Evolutionary conservation across 306 rosid species (phyloP), one percentile per base, ranked within the genome.

Genomic region (Vicia villosa): DNA sequence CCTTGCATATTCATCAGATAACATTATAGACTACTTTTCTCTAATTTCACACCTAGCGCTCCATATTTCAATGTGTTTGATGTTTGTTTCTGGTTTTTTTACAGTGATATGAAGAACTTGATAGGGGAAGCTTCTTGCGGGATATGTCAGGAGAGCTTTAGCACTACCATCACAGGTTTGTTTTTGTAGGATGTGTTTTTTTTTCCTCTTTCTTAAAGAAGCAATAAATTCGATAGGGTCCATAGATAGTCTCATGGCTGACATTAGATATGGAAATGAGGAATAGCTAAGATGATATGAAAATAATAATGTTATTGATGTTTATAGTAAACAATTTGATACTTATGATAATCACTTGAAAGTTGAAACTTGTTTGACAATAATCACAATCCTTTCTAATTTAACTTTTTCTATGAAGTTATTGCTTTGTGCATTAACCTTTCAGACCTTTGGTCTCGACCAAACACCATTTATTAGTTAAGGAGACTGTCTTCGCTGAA

Each of bases 41-140:
- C 59, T 16, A 32, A 78, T 42, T 45, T 55, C 66, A 62, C 12
- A 37, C 8, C 2, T 11, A 52, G 4, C 8, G 17, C 34, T 49
- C 19, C 26, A 69, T 59, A 11, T 34, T 7, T 34, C 14, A 12
- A 24, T 22, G 1, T 0, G 26, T 57, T 43, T 63, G 45, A 16
- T 52, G 40, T 62, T 73, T 21, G 64, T 57, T 36, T 21, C n/a
- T 47, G 61, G 43, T 36, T 77, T 50, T 78, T 76, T 81, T 73
- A 47, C 87, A 93, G 94, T 74, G 98, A 93, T 81, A 86, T 93
- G 96, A 93, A 93, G 86, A 93, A 88, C 84, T 63, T 85, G 84
- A 93, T 90, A 49, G 98, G 98, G 57, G 98, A 90, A 81, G 98
- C 97, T 68, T 78, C 84, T 36, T 93, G 98, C 70, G 24, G 90